Evolutionary conservation across 1,284 basidiomycete species (phyloP), one percentile per base, ranked within the genome.

Genomic region (Puccinia hordei): DNA sequence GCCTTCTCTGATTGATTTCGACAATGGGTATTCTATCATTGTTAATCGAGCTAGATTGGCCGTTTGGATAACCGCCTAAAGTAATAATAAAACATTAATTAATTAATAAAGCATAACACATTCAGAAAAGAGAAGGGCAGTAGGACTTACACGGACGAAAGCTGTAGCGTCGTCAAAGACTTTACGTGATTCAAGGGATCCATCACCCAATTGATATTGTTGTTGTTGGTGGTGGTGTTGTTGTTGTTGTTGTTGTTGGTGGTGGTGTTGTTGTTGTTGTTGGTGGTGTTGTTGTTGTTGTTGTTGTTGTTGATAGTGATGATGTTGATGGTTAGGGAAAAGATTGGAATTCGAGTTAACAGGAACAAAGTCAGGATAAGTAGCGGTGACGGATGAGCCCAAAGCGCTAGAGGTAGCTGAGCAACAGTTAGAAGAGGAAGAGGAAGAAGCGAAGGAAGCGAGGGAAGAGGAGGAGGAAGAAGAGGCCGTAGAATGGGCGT

Each of bases 1-100:
- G 13, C 84, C 84, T 73, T 85, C 85, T 35, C 86, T 77, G 33
- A 84, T 73, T 6, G 80, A 81, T 33, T 82, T 82, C 44, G 83
- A 76, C 41, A 84, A 83, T 8, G 83, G 82, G 27, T 87, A 85
- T 44, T 84, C 83, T n/a, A 83, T 82, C 38, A 85, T 86, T n/a
- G 87, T 84, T 3, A 82, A 78, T 81, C 86, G 86, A 76, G 87
- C 85, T 13, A 86, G 83, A 80, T 85, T 86, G 27, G 86, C 86
- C 0, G 88, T 86, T 59, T 85, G 85, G 78, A 87, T 86, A 10
- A 88, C 87, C 49, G 85, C 85, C 83, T 87, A 51, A 15, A 46
- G 24, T 46, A 69, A 10, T 13, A 51, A 49, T 5, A 71, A 30
- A 30, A 0, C 82, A 81, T 4, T n/a, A n/a, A n/a, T 84, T 22